Conservation (phyloP, 2,329 filamentous ascomycete species). For the Parasarocladium wereldwijsianum region DNA sequence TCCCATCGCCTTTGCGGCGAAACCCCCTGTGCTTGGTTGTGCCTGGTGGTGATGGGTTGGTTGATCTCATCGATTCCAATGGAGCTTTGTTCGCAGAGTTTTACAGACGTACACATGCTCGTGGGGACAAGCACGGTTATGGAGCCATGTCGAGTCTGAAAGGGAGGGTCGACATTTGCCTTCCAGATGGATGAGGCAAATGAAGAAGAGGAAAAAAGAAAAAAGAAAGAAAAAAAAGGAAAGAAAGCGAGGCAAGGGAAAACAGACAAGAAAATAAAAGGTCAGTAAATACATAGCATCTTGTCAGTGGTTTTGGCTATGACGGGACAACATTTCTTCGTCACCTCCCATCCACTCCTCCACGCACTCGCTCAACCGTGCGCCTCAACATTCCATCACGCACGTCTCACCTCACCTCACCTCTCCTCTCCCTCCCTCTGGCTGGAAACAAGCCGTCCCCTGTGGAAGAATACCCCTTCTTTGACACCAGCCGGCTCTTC, state of each 20-base stretch:
- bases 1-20: neutral
- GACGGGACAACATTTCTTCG: too few species aligned
- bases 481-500: neutral
- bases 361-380: neutral
- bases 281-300: too few species aligned
- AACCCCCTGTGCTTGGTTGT: neutral
- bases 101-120: too few species aligned
- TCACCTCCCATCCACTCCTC: neutral
- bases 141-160: too few species aligned
- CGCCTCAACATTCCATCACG: neutral
- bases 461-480: neutral
- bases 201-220: too few species aligned
- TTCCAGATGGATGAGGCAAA: too few species aligned
- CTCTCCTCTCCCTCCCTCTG: neutral
- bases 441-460: neutral
- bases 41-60: neutral
- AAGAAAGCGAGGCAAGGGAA: neutral
- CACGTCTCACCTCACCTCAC: conserved; percentile 1
- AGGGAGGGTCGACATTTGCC: too few species aligned
- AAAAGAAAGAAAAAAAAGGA: neutral
- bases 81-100: too few species aligned
- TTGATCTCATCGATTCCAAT: neutral
- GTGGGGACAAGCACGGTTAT: too few species aligned
- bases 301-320: too few species aligned
- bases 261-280: conserved; percentile 1